Base-by-base conservation (phyloP, 1,284 basidiomycete species). In the Sanguinoderma infundibulare region DNA sequence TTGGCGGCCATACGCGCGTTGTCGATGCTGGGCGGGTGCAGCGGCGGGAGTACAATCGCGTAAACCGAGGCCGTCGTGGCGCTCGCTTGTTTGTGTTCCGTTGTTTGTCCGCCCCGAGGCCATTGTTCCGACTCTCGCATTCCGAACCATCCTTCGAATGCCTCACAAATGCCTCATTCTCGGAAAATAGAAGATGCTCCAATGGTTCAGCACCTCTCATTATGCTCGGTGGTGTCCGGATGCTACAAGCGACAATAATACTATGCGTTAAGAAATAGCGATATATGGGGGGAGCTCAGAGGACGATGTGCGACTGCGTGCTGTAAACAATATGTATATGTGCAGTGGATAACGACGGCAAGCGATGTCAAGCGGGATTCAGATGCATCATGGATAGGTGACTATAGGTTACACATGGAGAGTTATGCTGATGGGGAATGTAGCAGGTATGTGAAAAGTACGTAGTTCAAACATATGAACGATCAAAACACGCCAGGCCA, bases 401-500 rank as follows among this genome's bases (percentile, higher is more conserved):
- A 50, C 65, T 64, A 63, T 63, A 63, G 63, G 55, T 60, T 64
- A 62, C 66, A 63, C 52, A 66, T 63, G 57, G 67, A 63, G 59
- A 60, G 54, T 59, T 60, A 51, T 51, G 65, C 34, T 60, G 60
- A 62, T 57, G 40, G 55, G 34, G 32, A 36, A 36, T 32, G 26
- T 15, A 40, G 39, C 26, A 55, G 53, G 17, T n/a, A 53, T 46
- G 24, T 26, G 42, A n/a, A n/a, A n/a, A n/a, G 24, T 24, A 24
- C 12, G 22, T 24, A 12, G 24, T 22, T 42, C 42, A 26, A 12
- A 44, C 26, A 40, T 56, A 59, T 56, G 60, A 39, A 52, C 55
- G 60, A 59, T 62, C 56, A 57, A 57, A 61, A 64, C 30, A 64
- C 61, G 64, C 59, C 60, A 59, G 65, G 62, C 46, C 51, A 53